Base-by-base conservation (phyloP, 2,329 filamentous ascomycete species). In the Aspergillus fumigatus region DNA sequence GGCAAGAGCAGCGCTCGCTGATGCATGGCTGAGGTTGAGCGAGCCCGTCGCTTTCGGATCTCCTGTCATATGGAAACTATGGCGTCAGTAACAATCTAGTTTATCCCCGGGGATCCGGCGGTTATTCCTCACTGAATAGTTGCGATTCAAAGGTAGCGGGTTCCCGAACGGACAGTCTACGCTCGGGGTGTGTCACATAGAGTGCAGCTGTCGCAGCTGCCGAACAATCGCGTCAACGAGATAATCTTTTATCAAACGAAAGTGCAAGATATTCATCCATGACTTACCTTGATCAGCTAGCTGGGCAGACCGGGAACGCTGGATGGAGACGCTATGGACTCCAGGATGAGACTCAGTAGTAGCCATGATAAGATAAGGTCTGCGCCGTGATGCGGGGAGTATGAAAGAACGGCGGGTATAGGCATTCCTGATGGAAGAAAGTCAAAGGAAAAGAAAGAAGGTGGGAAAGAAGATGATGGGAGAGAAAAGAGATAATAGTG, bases 1-100 rank as follows among this genome's bases (percentile, higher is more conserved):
- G 51, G 90, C 90, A 48, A 93, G 77, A 52, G 90, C 91, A 54
- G 88, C 85, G 62, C 87, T 84, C 58, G 89, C 90, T 55, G 89
- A 90, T 52, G 79, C 76, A 49, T 78, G 74, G 55, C 76, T 76
- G 50, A 79, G 70, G 26, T 73, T 74, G 40, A 89, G 88, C 3
- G 87, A 89, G 66, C 82, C 62, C 3, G 64, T 63, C n/a, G 58
- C 62, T 53, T 60, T 65, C 55, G 62, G 51, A 48, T 62, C 69
- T 72, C 38, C 38, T 25, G 45, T 29, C 26, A 58, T 10, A 35
- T 21, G 17, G 26, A 40, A 10, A 11, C 2, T 3, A 14, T 17
- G 57, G 51, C 25, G n/a, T 52, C 45, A 35, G 40, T 50, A 43
- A 27, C 21, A 17, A 10, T 41, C 3, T 38, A 38, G 4, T 26